Conservation (phyloP, 2,329 filamentous ascomycete genomes). For the Colletotrichum truncatum region DNA sequence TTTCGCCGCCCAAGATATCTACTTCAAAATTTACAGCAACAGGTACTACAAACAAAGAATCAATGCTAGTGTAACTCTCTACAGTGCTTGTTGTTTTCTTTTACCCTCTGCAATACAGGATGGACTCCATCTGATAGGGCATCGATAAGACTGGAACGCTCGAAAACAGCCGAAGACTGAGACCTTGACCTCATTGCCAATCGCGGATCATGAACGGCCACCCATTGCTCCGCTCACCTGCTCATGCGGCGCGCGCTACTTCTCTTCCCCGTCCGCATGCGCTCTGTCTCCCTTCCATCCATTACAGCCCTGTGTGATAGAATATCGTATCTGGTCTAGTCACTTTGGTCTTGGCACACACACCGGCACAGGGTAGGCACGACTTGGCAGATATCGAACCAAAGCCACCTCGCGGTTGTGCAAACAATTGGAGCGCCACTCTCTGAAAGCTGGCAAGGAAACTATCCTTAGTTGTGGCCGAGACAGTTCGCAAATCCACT, state of each 20-base stretch:
- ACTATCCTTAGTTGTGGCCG: not conserved
- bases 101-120: not conserved
- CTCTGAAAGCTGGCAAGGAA: not conserved
- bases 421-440: not conserved
- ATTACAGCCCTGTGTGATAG: not conserved
- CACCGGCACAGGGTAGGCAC: not conserved
- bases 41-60: constrained; percentile 10
- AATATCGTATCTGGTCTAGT: not conserved
- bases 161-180: constrained; percentile 23
- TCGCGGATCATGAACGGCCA: not conserved
- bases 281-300: not conserved
- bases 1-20: not conserved
- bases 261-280: constrained; percentile 5
- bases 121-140: not conserved
- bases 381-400: not conserved
- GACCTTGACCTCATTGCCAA: constrained; percentile 10
- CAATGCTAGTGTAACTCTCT: not conserved
- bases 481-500: constrained; percentile 1
- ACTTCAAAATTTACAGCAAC: not conserved
- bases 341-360: not conserved
- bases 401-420: not conserved
- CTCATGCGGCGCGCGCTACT: constrained; percentile 12
- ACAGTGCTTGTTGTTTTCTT: not conserved
- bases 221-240: not conserved
- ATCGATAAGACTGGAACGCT: not conserved